Percentiles rank a stretch among this genome's conserved stretches.
Evolutionary conservation across 129 eudicot genomes (phyloP).

Genomic region (Chrysanthemum lavandulifolium): DNA sequence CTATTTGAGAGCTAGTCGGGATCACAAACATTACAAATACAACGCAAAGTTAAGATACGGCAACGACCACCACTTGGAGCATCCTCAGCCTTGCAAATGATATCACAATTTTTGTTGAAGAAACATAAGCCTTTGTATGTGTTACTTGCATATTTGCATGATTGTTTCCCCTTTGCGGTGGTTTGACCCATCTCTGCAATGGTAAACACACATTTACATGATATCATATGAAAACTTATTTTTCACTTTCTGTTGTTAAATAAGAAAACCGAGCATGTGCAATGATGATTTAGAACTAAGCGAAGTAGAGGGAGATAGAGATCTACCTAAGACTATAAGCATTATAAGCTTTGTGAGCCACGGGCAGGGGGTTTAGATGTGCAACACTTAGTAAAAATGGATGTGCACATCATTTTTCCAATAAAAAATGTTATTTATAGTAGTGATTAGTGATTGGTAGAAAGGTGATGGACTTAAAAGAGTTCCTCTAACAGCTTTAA

Average conservation of each 20-base stretch:
- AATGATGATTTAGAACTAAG: too few relatives aligned
- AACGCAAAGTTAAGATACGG: too few relatives aligned
- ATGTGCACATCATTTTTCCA: neutral
- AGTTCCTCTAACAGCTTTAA: slow-evolving; percentile 97
- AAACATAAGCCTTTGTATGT: slow-evolving; percentile 37
- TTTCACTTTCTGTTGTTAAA: too few relatives aligned
- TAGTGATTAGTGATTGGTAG: too few relatives aligned
- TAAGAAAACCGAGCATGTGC: neutral
- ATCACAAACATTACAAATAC: too few relatives aligned
- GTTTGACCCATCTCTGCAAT: slow-evolving; percentile 25
- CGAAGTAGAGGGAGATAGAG: too few relatives aligned
- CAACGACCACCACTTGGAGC: too few relatives aligned
- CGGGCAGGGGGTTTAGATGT: slow-evolving; percentile 11
- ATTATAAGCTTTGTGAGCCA: slow-evolving; percentile 11
- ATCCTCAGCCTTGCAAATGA: too few relatives aligned
- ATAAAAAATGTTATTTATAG: too few relatives aligned
- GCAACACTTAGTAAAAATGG: neutral
- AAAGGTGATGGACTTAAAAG: slow-evolving; percentile 40
- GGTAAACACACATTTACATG: too few relatives aligned
- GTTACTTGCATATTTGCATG: slow-evolving; percentile 30
- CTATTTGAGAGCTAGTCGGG: too few relatives aligned
- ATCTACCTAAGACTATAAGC: neutral
- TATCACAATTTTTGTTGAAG: slow-evolving; percentile 28
- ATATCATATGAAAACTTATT: too few relatives aligned
- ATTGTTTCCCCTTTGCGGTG: slow-evolving; percentile 18